These are phyloP conservation scores for Pythium phragmiticola DNA, from an alignment of 352 stramenopile genomes.

Conservation along the genomic window DNA sequence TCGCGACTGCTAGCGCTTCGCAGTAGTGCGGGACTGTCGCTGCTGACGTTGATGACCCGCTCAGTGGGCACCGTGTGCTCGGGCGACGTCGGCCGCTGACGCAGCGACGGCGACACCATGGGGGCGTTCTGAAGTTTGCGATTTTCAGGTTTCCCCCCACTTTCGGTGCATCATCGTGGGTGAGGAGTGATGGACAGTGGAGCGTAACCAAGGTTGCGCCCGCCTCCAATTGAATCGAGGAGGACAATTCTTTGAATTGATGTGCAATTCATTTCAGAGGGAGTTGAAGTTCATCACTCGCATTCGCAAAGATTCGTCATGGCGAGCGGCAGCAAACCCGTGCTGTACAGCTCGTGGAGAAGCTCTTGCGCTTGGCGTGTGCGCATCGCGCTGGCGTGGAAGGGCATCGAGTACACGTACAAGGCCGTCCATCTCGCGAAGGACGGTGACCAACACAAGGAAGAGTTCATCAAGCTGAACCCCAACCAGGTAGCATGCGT, in stretches of 20 bases:
- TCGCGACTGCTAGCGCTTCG: constrained; percentile 1
- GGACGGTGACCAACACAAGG: constrained; percentile 53
- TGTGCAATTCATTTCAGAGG: constrained; percentile 5
- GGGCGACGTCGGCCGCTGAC: constrained; percentile 1
- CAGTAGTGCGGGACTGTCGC: constrained; percentile 23
- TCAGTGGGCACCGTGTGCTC: constrained; percentile 2
- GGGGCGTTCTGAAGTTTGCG: not conserved
- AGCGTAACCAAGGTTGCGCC: not conserved
- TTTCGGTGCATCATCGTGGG: not conserved
- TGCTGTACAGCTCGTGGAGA: constrained; percentile 87
- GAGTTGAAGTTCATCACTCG: not conserved
- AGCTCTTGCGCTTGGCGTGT: constrained; percentile 91
- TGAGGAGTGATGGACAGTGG: not conserved
- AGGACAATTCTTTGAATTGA: constrained; percentile 6
- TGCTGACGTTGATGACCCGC: constrained; percentile 26
- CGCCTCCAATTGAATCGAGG: not conserved
- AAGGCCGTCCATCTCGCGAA: constrained; percentile 71
- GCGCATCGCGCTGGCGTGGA: constrained; percentile 86
- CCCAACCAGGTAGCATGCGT: constrained; percentile 48
- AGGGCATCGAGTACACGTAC: constrained; percentile 81
- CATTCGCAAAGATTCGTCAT: not conserved
- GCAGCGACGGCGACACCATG: constrained; percentile 15
- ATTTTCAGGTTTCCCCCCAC: not conserved
- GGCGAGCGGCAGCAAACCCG: not conserved
- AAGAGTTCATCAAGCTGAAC: constrained; percentile 55